These are phyloP conservation scores for Leptomonas seymouri DNA, from an alignment of 208 protist species.

Conservation along the genomic window DNA sequence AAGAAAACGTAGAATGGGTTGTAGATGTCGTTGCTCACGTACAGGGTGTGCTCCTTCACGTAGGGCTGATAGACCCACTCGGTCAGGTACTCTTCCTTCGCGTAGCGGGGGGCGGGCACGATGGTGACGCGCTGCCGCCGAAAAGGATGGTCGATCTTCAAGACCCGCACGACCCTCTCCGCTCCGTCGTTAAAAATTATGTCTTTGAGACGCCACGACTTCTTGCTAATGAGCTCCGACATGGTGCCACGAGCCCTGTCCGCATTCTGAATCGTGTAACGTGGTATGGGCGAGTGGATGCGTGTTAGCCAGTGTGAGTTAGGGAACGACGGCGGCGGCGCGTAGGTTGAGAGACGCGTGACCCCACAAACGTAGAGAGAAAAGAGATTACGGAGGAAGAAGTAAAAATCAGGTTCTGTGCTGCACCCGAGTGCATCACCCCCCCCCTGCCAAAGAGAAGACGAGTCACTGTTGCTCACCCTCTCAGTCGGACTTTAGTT, in stretches of 20 bases:
- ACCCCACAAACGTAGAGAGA: no score
- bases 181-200: constrained; percentile 60
- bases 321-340: no score
- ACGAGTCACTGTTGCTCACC: no score
- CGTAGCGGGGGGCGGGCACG: constrained; percentile 69
- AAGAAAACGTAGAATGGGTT: constrained; percentile 82
- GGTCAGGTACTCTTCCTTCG: constrained; percentile 70
- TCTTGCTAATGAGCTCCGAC: constrained; percentile 52
- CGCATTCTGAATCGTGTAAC: background rate
- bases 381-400: no score
- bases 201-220: constrained; percentile 80
- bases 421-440: no score
- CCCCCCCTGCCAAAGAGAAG: no score
- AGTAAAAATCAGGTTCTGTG: no score
- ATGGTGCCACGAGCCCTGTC: constrained; percentile 10
- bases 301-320: no score
- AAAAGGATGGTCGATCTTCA: constrained; percentile 82
- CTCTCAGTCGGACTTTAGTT: no score
- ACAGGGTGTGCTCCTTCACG: constrained; percentile 85
- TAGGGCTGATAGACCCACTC: constrained; percentile 91
- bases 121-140: constrained; percentile 79
- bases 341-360: no score
- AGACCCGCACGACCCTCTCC: constrained; percentile 64
- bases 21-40: constrained; percentile 88
- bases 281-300: no score